Evolutionary conservation across 257 asterid genomes (phyloP).

Genomic region (Forsythia suspensa): DNA sequence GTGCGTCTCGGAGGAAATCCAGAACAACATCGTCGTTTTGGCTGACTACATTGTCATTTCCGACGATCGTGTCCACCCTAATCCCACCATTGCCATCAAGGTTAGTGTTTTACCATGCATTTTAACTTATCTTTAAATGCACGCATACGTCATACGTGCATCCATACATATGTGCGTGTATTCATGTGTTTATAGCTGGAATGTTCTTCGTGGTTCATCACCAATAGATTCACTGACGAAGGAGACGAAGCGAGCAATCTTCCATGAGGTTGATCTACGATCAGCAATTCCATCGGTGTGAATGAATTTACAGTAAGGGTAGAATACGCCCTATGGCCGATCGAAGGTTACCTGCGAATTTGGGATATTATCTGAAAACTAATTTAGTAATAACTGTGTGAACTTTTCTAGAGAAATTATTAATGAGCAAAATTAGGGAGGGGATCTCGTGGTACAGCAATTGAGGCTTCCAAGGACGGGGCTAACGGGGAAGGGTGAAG

Average conservation of each 20-base stretch:
- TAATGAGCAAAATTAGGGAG: not conserved
- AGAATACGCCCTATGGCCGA: no score
- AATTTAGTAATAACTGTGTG: not conserved
- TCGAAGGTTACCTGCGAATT: not conserved
- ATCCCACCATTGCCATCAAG: slow-evolving; percentile 72
- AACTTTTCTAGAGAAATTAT: not conserved
- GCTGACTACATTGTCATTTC: slow-evolving; percentile 73
- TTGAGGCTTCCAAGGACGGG: no score
- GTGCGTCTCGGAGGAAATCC: slow-evolving; percentile 92
- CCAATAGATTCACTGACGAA: no score
- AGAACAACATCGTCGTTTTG: slow-evolving; percentile 82
- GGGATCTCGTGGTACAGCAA: not conserved
- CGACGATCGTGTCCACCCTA: slow-evolving; percentile 52
- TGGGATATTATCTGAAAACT: not conserved
- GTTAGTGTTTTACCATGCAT: slow-evolving; percentile 23
- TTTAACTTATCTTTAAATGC: not conserved
- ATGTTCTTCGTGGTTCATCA: no score
- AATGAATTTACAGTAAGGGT: no score
- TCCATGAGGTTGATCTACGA: no score
- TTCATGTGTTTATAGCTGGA: no score
- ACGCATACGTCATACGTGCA: not conserved
- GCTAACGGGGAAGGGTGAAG: no score
- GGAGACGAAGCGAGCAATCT: no score
- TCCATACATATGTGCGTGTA: not conserved
- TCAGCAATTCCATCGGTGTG: no score